These are phyloP conservation scores for Noccaea bulbosa DNA, from an alignment of 345 rosid species.

Conservation along the genomic window DNA sequence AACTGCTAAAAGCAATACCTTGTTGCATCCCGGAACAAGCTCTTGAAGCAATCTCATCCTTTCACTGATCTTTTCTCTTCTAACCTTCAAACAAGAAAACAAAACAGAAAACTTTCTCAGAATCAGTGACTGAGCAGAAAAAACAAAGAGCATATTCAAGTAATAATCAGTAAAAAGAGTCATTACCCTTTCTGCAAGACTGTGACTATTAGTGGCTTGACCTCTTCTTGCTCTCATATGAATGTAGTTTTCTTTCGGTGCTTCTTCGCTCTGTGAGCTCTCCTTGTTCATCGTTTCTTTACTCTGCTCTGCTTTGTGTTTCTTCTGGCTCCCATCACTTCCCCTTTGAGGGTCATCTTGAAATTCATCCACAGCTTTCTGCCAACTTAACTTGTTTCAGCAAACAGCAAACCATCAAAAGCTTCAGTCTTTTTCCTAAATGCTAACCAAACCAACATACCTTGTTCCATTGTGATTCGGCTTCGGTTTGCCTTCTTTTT, in stretches of 20 bases:
- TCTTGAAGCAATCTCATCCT: constrained; percentile 97
- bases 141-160: constrained; percentile 1
- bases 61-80: constrained; percentile 97
- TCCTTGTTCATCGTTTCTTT: constrained; percentile 67
- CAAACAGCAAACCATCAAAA: constrained; percentile 14
- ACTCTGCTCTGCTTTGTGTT: constrained; percentile 56
- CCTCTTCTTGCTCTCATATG: constrained; percentile 97
- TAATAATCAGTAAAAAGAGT: constrained; percentile 8
- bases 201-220: constrained; percentile 96
- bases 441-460: constrained; percentile 45
- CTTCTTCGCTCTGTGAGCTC: constrained; percentile 64
- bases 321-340: constrained; percentile 67
- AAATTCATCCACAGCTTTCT: constrained; percentile 56
- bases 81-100: constrained; percentile 59
- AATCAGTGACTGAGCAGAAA: constrained; percentile 15
- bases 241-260: constrained; percentile 76
- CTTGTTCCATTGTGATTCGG: constrained; percentile 61
- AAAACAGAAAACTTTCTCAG: constrained; percentile 5
- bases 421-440: constrained; percentile 13
- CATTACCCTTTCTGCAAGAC: constrained; percentile 93
- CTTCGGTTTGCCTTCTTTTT: constrained; percentile 61
- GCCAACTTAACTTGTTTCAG: constrained; percentile 43
- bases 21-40: constrained; percentile 97
- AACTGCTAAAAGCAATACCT: constrained; percentile 53
- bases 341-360: constrained; percentile 55